Conservation (phyloP, 768 basidiomycete genomes). For the Suillus brevipes region DNA sequence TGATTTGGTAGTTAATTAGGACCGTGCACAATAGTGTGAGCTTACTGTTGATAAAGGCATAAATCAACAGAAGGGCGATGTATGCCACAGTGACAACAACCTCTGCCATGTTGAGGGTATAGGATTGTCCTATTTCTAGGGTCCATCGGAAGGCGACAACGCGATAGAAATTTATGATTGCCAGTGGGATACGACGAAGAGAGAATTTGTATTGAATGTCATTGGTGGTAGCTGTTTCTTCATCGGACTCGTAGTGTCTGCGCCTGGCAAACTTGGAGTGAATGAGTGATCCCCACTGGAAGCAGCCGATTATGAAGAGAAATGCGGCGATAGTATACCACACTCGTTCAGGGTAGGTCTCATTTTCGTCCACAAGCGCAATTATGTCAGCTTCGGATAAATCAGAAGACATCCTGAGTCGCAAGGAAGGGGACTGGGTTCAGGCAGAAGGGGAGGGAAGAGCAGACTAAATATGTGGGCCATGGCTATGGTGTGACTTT, state of each 20-base stretch:
- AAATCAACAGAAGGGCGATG: constrained; percentile 36
- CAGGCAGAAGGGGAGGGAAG: neutral
- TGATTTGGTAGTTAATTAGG: neutral
- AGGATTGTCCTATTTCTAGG: constrained; percentile 33
- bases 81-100: constrained; percentile 39
- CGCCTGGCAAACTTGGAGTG: constrained; percentile 17
- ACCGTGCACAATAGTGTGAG: constrained; percentile 4
- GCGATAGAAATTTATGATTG: constrained; percentile 35
- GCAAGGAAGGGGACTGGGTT: neutral
- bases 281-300: constrained; percentile 19
- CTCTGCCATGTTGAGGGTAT: constrained; percentile 43
- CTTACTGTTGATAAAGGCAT: constrained; percentile 40
- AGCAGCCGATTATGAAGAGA: constrained; percentile 19
- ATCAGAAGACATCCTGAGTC: neutral
- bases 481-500: neutral
- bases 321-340: constrained; percentile 16
- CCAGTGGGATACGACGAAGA: constrained; percentile 27
- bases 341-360: constrained; percentile 16
- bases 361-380: neutral
- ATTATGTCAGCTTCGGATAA: neutral
- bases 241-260: constrained; percentile 9
- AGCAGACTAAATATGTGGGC: neutral
- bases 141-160: constrained; percentile 38
- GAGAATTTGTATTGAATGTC: constrained; percentile 12
- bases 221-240: constrained; percentile 4